These are phyloP conservation scores for Vanrija pseudolonga DNA, from an alignment of 1,284 basidiomycete genomes.

Conservation along the genomic window DNA sequence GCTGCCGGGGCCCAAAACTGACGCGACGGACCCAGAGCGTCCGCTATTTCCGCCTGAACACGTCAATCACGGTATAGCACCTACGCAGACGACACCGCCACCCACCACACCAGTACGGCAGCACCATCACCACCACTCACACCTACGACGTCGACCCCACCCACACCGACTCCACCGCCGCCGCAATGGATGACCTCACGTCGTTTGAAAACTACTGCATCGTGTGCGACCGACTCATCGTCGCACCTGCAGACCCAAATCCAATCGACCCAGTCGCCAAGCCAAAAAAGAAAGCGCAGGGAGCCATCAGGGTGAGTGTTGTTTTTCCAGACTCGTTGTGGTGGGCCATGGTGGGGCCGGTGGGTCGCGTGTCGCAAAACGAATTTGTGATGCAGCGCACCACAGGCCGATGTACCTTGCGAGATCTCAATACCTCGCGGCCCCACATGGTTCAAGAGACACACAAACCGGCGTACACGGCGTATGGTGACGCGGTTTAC, in stretches of 20 bases:
- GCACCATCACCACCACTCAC: neutral
- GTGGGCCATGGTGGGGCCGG: neutral
- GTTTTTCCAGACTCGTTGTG: neutral
- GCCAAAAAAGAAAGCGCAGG: slow-evolving; percentile 29
- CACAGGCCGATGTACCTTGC: too few relatives aligned
- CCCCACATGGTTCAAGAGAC: too few relatives aligned
- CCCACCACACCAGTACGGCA: neutral
- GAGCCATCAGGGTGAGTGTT: slow-evolving; percentile 40
- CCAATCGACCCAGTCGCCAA: slow-evolving; percentile 11
- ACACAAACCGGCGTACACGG: too few relatives aligned
- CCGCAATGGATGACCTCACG: slow-evolving; percentile 15
- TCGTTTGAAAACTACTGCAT: slow-evolving; percentile 42
- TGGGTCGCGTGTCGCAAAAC: neutral
- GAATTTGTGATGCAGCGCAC: too few relatives aligned
- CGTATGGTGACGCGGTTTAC: neutral
- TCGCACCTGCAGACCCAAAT: slow-evolving; percentile 17
- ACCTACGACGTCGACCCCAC: neutral
- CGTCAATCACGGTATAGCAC: neutral
- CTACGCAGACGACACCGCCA: neutral
- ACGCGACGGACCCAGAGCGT: too few relatives aligned
- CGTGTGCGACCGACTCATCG: slow-evolving; percentile 41
- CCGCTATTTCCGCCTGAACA: neutral
- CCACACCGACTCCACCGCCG: neutral
- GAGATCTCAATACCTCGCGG: too few relatives aligned
- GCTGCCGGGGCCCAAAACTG: too few relatives aligned